Evolutionary conservation across 306 rosid species (phyloP).

Genomic region (Betula pendula): DNA sequence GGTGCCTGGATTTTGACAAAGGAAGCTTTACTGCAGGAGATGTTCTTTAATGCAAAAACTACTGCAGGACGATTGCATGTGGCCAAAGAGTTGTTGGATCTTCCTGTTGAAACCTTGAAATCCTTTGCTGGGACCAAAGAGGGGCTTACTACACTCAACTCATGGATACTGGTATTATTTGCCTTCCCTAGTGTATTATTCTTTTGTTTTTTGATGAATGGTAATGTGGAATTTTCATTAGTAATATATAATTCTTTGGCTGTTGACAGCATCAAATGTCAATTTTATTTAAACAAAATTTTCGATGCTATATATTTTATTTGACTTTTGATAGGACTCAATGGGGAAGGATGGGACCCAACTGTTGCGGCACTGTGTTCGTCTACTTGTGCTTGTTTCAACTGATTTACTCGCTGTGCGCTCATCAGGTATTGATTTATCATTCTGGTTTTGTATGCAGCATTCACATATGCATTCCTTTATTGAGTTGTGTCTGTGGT

Average conservation of each 20-base stretch:
- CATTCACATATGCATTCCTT: background rate
- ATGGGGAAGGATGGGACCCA: conserved; percentile 99
- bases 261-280: conserved; percentile 10
- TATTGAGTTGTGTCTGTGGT: background rate
- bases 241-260: conserved; percentile 17
- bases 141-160: conserved; percentile 84
- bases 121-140: conserved; percentile 95
- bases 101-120: conserved; percentile 76
- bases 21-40: conserved; percentile 70
- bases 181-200: conserved; percentile 14
- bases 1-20: conserved; percentile 56
- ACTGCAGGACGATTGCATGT: conserved; percentile 86
- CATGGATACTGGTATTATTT: conserved; percentile 86
- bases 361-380: conserved; percentile 97
- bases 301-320: conserved; percentile 27
- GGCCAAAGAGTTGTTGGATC: conserved; percentile 76
- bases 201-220: conserved; percentile 6
- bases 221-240: background rate
- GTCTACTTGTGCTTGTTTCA: conserved; percentile 94
- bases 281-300: conserved; percentile 21
- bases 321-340: conserved; percentile 62
- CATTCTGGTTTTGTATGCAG: background rate
- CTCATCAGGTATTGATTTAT: conserved; percentile 67
- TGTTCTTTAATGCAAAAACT: conserved; percentile 81
- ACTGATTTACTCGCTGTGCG: conserved; percentile 92